phyloP scores from a whole-genome alignment of 441 rosid species.

The Populus trichocarpa region DNA sequence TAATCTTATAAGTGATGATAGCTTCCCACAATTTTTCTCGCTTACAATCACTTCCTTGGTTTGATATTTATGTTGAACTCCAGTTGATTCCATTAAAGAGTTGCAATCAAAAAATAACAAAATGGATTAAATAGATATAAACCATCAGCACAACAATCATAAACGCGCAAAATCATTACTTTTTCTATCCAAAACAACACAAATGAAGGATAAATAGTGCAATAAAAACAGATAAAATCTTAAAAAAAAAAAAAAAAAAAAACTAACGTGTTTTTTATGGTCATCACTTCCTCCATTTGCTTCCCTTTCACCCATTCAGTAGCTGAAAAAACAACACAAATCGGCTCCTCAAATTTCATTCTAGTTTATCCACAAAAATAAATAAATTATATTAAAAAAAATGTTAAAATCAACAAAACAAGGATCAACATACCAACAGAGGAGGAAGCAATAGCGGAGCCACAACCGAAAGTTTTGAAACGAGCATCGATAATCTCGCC shows the following conservation, averaged over 20 bases:
- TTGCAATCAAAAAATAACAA: too few species aligned
- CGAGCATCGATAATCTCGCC: slow-evolving; percentile 86
- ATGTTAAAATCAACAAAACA: not conserved
- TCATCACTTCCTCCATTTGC: slow-evolving; percentile 72
- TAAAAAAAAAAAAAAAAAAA: not conserved
- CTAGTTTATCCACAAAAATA: too few species aligned
- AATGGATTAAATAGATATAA: too few species aligned
- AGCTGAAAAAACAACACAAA: slow-evolving; percentile 40
- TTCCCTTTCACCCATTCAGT: slow-evolving; percentile 98
- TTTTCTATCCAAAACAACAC: not conserved
- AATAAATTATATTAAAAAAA: not conserved
- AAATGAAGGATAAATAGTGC: not conserved
- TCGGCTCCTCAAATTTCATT: not conserved
- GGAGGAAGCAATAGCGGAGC: slow-evolving; percentile 95
- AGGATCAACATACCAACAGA: slow-evolving; percentile 64
- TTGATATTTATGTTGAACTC: too few species aligned
- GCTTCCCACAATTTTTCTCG: too few species aligned
- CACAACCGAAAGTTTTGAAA: slow-evolving; percentile 95
- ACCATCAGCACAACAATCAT: too few species aligned
- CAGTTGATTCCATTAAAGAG: too few species aligned
- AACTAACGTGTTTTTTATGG: slow-evolving; percentile 91
- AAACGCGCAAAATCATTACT: too few species aligned
- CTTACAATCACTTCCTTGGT: too few species aligned
- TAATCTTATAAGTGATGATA: too few species aligned
- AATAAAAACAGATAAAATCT: not conserved